A percentile compares a stretch with the other conserved stretches of the same genome.
These are phyloP conservation scores for Didymella lethalis DNA, from an alignment of 2,329 filamentous ascomycete species.

Conservation along the genomic window DNA sequence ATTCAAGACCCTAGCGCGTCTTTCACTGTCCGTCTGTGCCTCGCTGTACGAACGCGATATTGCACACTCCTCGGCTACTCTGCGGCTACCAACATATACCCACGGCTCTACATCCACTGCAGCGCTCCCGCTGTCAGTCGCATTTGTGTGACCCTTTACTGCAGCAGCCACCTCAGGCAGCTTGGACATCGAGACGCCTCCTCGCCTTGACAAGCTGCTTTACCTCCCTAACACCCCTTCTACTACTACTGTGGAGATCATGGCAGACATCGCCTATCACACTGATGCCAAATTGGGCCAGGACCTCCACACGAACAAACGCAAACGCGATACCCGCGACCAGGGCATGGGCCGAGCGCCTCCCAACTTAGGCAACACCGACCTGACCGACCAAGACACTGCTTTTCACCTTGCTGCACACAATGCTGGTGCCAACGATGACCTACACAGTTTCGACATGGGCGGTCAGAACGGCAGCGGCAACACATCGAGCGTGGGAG, in stretches of 20 bases:
- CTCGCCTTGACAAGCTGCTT: not conserved
- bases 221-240: conserved; percentile 16
- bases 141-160: conserved; percentile 11
- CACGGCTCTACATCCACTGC: conserved; percentile 27
- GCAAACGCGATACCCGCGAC: conserved; percentile 58
- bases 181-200: not conserved
- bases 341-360: conserved; percentile 51
- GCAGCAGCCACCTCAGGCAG: conserved; percentile 1
- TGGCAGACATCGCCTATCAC: conserved; percentile 52
- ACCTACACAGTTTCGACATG: conserved; percentile 53
- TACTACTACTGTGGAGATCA: conserved; percentile 20
- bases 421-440: conserved; percentile 53
- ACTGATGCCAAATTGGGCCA: conserved; percentile 48
- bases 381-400: conserved; percentile 49
- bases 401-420: conserved; percentile 52
- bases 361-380: conserved; percentile 44
- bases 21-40: conserved; percentile 19
- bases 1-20: conserved; percentile 32
- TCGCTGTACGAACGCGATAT: conserved; percentile 15
- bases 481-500: conserved; percentile 59
- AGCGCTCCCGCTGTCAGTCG: conserved; percentile 27
- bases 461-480: conserved; percentile 61
- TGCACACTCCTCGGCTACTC: conserved; percentile 25
- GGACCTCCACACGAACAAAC: conserved; percentile 51
- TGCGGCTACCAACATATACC: conserved; percentile 31